Base-by-base conservation (phyloP, 805 yeast genomes). In the Zygotorulaspora chibaensis region DNA sequence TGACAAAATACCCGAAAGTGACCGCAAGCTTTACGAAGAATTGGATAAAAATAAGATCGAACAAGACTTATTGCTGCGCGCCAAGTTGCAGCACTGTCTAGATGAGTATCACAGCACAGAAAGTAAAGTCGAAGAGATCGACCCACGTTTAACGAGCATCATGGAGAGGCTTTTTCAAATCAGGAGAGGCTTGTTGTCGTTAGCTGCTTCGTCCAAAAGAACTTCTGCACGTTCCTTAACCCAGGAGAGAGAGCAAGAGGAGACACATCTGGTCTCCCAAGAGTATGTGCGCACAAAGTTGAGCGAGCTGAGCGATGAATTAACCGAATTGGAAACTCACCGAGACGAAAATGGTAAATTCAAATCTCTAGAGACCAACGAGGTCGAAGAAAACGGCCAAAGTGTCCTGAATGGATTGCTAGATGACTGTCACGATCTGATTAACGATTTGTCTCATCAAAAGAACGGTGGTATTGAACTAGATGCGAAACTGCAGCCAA, bases 381-480 rank as follows among this genome's bases (percentile, higher is more conserved):
- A 63, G 42, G 64, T 62, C 12, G 65, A 56, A 27, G 65, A 58
- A 43, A 61, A 66, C 44, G 75, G 77, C 16, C 74, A 71, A 48
- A 66, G 59, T 40, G 81, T 83, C 1, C 65, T 84, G 41, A 83
- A 84, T 59, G 91, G 90, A 7, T 69, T 89, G 36, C 70, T 87
- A 23, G 96, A 88, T 64, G 95, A 88, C 60, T 87, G 96, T 62
- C 81, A 82, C 60, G 82, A 81, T 54, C 72, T 87, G 47, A 68
- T 88, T 35, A 76, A 75, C 47, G 96, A 90, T 69, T 69, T 87
- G 39, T 70, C 75, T 7, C 79, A 73, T 40, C 59, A 58, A 38
- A 50, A 43, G 6, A 52, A 52, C 36, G 58, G 59, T 30, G 56
- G 55, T 28, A 58, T 63, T 38, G 66, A 72, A 52, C 64, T 77